A percentile compares a stretch with the other conserved stretches of the same genome.
These are phyloP conservation scores for Trichaptum fuscoviolaceum DNA, from an alignment of 768 basidiomycete species.

Conservation along the genomic window DNA sequence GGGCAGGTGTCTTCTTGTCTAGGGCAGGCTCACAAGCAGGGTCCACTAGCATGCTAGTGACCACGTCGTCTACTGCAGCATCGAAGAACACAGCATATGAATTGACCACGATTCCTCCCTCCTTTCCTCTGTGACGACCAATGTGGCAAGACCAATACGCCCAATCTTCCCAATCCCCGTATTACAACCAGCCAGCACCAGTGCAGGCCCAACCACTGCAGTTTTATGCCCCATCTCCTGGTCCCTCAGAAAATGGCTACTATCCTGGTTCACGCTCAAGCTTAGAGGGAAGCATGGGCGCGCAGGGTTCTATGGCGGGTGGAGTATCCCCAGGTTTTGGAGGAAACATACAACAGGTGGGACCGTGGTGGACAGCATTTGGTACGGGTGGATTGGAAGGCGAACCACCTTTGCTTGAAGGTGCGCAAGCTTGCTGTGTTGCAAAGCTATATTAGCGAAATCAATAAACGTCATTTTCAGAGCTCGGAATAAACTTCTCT, in stretches of 20 bases:
- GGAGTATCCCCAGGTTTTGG: constrained; percentile 48
- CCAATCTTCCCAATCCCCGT: constrained; percentile 49
- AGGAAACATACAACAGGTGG: constrained; percentile 68
- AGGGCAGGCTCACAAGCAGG: background rate
- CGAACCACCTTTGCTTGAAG: constrained; percentile 92
- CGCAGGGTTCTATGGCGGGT: constrained; percentile 47
- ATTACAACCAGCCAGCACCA: constrained; percentile 44
- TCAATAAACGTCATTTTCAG: constrained; percentile 33
- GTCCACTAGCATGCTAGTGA: background rate
- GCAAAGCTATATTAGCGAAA: constrained; percentile 6
- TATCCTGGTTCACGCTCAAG: constrained; percentile 73
- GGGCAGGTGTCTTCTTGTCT: no score
- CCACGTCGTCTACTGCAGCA: background rate
- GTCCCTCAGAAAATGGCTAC: constrained; percentile 43
- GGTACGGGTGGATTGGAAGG: constrained; percentile 94
- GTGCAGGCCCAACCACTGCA: constrained; percentile 58
- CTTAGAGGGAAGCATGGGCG: constrained; percentile 62
- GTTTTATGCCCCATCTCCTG: constrained; percentile 65
- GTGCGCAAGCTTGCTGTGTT: constrained; percentile 35
- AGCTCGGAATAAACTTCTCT: constrained; percentile 95
- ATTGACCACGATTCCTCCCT: background rate
- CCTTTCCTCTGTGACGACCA: background rate
- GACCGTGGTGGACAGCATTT: constrained; percentile 94
- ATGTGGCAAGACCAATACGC: constrained; percentile 71
- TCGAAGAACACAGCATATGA: background rate